Conservation (phyloP, 768 basidiomycete genomes). For the Clavaria fumosa region DNA sequence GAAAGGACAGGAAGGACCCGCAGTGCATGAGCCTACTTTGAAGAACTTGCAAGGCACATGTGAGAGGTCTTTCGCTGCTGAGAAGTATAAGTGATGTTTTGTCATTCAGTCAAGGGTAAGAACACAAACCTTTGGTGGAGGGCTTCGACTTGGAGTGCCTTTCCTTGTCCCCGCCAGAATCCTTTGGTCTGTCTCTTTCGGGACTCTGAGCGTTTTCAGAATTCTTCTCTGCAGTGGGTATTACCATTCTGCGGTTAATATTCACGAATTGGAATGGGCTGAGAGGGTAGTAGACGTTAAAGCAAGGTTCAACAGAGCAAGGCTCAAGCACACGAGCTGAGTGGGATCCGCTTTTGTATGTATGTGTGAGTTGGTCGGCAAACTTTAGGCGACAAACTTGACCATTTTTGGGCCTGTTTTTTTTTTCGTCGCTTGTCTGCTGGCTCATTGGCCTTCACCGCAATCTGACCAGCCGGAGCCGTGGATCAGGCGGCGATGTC, state of each 20-base stretch:
- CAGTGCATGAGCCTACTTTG: constrained; percentile 87
- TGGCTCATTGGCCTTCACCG: too few species aligned
- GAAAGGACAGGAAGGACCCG: constrained; percentile 91
- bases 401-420: too few species aligned
- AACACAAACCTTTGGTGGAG: constrained; percentile 6
- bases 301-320: too few species aligned
- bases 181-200: constrained; percentile 5
- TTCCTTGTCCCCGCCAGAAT: constrained; percentile 6
- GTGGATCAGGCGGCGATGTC: too few species aligned
- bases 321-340: too few species aligned
- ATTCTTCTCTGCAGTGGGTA: constrained; percentile 4
- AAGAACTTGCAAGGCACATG: constrained; percentile 98
- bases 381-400: too few species aligned
- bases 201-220: background rate
- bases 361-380: too few species aligned
- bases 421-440: too few species aligned
- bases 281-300: too few species aligned
- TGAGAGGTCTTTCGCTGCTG: constrained; percentile 68
- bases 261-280: background rate
- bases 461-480: too few species aligned
- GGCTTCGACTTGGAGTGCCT: constrained; percentile 5
- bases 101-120: background rate
- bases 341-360: too few species aligned
- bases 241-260: background rate
- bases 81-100: constrained; percentile 5